Evolutionary conservation across 1,284 basidiomycete genomes (phyloP).

Genomic region (Moesziomyces parantarcticus): DNA sequence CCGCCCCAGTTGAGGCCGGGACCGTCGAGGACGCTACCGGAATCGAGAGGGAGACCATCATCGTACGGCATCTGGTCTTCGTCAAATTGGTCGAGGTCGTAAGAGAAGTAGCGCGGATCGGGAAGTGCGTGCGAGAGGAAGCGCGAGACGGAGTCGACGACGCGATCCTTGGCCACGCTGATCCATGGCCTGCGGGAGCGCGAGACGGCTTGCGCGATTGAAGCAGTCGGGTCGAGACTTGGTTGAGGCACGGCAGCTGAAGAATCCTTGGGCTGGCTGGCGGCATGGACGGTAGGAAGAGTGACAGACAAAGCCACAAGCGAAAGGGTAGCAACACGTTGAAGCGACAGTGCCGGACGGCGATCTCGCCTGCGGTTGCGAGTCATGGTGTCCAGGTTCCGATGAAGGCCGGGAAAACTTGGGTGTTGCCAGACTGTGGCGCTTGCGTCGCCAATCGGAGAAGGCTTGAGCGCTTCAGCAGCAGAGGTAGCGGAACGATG

Average conservation of each 20-base stretch:
- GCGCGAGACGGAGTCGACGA: slow-evolving; percentile 25
- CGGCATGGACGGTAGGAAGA: slow-evolving; percentile 15
- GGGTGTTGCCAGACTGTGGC: no score
- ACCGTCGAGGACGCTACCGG: slow-evolving; percentile 41
- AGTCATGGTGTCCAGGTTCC: slow-evolving; percentile 12
- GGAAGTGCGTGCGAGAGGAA: slow-evolving; percentile 40
- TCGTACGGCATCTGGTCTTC: slow-evolving; percentile 18
- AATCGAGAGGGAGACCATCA: slow-evolving; percentile 21
- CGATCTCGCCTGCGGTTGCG: slow-evolving; percentile 3
- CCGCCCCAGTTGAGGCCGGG: slow-evolving; percentile 55
- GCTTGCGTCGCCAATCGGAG: no score
- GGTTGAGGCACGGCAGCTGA: background rate
- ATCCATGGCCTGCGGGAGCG: slow-evolving; percentile 38
- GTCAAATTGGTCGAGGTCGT: slow-evolving; percentile 40
- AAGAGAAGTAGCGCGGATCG: slow-evolving; percentile 46
- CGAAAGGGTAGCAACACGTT: slow-evolving; percentile 27
- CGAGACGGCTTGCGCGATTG: slow-evolving; percentile 29
- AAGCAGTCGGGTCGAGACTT: slow-evolving; percentile 23
- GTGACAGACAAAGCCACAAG: slow-evolving; percentile 17
- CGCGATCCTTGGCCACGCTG: slow-evolving; percentile 22
- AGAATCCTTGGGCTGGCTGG: background rate
- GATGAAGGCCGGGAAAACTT: background rate
- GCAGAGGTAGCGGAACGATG: background rate
- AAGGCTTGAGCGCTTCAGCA: background rate
- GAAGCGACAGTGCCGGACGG: slow-evolving; percentile 7